Conservation (phyloP, 352 stramenopile species). For the Globisporangium sylvaticum region DNA sequence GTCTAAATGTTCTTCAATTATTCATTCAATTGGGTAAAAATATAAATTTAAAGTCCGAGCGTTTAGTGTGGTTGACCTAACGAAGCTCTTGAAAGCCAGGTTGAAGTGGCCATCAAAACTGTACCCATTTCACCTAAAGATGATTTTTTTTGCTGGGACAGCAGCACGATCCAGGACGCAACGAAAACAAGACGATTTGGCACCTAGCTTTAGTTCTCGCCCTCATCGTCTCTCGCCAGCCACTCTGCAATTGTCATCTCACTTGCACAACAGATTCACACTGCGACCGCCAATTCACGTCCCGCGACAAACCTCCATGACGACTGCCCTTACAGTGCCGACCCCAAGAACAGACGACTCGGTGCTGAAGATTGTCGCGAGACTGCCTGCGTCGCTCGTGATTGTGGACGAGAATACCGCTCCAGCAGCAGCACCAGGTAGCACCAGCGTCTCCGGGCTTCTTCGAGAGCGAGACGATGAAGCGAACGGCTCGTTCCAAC, state of each 20-base stretch:
- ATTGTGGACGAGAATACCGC: neutral
- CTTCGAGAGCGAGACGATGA: neutral
- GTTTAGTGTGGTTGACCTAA: neutral
- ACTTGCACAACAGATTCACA: neutral
- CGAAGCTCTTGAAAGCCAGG: too few relatives aligned
- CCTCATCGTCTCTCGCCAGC: neutral
- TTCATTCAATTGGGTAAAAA: neutral
- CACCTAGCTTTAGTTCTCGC: too few relatives aligned
- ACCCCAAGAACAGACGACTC: neutral
- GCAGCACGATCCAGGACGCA: too few relatives aligned
- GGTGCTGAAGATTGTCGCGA: neutral
- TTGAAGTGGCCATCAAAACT: neutral
- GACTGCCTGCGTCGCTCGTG: neutral
- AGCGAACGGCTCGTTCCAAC: neutral
- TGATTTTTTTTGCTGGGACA: too few relatives aligned
- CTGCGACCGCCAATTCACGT: neutral
- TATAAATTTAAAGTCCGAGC: too few relatives aligned
- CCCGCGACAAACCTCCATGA: neutral
- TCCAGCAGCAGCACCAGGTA: neutral
- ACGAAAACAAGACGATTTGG: too few relatives aligned
- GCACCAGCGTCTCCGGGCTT: neutral
- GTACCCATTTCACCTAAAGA: neutral
- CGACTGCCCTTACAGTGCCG: neutral
- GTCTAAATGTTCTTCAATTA: neutral
- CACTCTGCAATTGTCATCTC: neutral